Conservation (phyloP, 2,329 filamentous ascomycete genomes). For the Coleophoma crateriformis region DNA sequence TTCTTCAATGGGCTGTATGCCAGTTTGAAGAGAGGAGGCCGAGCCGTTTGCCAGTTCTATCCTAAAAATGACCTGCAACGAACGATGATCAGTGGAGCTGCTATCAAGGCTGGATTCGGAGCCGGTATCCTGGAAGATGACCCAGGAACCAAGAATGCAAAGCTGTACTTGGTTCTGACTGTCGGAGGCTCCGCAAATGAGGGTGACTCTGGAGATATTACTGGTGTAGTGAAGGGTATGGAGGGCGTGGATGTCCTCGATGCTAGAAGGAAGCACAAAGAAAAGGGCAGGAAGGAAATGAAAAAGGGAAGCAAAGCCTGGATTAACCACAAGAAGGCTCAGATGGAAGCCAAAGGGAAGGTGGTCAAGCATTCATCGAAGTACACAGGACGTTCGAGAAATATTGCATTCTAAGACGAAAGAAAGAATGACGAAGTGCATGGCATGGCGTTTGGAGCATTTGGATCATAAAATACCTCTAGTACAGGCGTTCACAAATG, state of each 20-base stretch:
- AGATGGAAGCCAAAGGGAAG: conserved; percentile 93
- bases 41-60: conserved; percentile 96
- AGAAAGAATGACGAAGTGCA: conserved; percentile 5
- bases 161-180: conserved; percentile 92
- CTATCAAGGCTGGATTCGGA: conserved; percentile 90
- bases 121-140: conserved; percentile 94
- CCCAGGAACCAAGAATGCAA: conserved; percentile 91
- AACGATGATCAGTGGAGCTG: conserved; percentile 85
- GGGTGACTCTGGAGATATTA: conserved; percentile 70
- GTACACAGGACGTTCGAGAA: conserved; percentile 87
- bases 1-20: conserved; percentile 95
- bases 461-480: conserved; percentile 9
- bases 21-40: conserved; percentile 72
- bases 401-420: conserved; percentile 60
- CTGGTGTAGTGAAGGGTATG: conserved; percentile 83
- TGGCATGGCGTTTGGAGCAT: conserved; percentile 20
- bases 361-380: conserved; percentile 88
- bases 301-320: conserved; percentile 82
- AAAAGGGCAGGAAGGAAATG: conserved; percentile 43
- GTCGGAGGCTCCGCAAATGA: conserved; percentile 60
- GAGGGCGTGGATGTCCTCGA: conserved; percentile 81
- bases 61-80: conserved; percentile 92
- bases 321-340: conserved; percentile 83
- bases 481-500: not conserved
- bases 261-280: conserved; percentile 46